Evolutionary conservation across 345 rosid genomes (phyloP).

Genomic region (Noccaea caerulescens): DNA sequence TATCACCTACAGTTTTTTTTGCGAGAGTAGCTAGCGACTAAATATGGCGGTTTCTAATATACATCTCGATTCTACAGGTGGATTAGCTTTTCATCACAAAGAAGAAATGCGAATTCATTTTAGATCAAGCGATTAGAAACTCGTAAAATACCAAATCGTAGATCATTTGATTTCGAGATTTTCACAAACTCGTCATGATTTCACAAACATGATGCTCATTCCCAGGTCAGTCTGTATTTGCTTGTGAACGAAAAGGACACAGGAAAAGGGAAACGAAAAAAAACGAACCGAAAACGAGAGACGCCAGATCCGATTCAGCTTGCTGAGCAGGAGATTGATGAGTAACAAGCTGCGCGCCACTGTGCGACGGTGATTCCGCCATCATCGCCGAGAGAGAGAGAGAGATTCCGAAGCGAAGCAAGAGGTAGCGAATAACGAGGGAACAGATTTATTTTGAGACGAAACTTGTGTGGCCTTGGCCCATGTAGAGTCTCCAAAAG

Average conservation of each 20-base stretch:
- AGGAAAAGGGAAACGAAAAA: background rate
- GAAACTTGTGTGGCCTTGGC: background rate
- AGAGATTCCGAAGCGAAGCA: background rate
- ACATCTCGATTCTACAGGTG: slow-evolving; percentile 13
- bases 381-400: slow-evolving; percentile 43
- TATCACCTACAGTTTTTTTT: background rate
- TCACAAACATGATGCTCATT: slow-evolving; percentile 9
- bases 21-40: slow-evolving; percentile 9
- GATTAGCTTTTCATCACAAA: background rate
- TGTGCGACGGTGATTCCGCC: slow-evolving; percentile 56
- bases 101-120: background rate
- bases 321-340: slow-evolving; percentile 43
- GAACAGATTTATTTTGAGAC: slow-evolving; percentile 7
- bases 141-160: background rate
- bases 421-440: slow-evolving; percentile 14
- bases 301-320: slow-evolving; percentile 67
- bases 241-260: slow-evolving; percentile 2
- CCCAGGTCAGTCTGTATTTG: background rate
- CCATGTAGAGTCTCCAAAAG: background rate
- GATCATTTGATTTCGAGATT: background rate
- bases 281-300: slow-evolving; percentile 67
- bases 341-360: slow-evolving; percentile 42
- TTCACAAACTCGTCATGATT: background rate
- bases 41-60: slow-evolving; percentile 3
- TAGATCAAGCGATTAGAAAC: slow-evolving; percentile 13